phyloP scores from a whole-genome alignment of 805 yeast genomes.

The Candida ficus region DNA sequence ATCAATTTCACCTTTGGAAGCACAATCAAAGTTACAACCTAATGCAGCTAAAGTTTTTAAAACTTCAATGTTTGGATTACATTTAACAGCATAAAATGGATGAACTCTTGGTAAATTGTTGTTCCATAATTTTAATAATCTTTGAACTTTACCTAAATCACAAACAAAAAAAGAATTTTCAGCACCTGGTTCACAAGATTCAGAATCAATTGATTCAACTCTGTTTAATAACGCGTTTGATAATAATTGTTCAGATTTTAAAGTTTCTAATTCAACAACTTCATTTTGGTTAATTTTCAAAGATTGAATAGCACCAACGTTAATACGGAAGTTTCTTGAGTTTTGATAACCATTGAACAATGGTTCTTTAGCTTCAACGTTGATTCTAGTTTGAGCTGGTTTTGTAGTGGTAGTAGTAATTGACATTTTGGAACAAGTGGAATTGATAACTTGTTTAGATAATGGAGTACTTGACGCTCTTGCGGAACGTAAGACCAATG shows the following conservation, averaged over 20 bases:
- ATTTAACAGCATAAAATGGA: conserved; percentile 94
- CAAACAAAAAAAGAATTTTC: conserved; percentile 88
- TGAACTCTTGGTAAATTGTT: conserved; percentile 61
- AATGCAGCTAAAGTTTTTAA: conserved; percentile 49
- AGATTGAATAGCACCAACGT: neutral
- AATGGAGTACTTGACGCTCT: conserved; percentile 15
- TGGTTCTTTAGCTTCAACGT: neutral
- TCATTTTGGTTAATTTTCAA: conserved; percentile 1
- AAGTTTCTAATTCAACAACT: conserved; percentile 23
- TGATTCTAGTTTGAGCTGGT: conserved; percentile 6
- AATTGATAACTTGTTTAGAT: neutral
- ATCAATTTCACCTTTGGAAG: conserved; percentile 80
- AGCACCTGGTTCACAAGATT: conserved; percentile 63
- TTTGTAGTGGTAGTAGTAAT: conserved; percentile 12
- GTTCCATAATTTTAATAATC: conserved; percentile 62
- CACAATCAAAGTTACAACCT: conserved; percentile 89
- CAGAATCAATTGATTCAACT: conserved; percentile 43
- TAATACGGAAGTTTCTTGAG: neutral
- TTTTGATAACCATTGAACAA: neutral
- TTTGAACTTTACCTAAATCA: conserved; percentile 68
- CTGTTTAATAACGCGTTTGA: conserved; percentile 36
- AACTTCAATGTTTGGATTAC: conserved; percentile 71
- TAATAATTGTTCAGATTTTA: conserved; percentile 29
- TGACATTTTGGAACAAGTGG: conserved; percentile 13
- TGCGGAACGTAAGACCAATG: conserved; percentile 20